A percentile compares a stretch with the other conserved stretches of the same genome.
Conservation (phyloP, 345 rosid genomes). For the Sonneratia alba region DNA sequence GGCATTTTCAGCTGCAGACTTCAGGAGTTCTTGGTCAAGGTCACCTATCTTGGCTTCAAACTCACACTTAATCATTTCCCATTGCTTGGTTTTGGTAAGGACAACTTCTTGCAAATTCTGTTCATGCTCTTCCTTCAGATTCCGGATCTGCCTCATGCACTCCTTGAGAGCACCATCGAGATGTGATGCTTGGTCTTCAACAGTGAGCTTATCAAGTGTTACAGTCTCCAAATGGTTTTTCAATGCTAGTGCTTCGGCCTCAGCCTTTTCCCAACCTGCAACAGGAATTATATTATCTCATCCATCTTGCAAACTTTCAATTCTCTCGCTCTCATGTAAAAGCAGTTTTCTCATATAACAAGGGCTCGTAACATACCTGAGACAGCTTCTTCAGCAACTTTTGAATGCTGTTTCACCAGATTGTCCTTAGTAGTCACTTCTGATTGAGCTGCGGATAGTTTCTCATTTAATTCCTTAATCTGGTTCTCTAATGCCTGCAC, state of each 20-base stretch:
- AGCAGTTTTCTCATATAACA: not conserved
- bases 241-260: slow-evolving; percentile 88
- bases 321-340: not conserved
- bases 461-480: slow-evolving; percentile 57
- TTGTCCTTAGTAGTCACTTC: slow-evolving; percentile 66
- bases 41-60: slow-evolving; percentile 61
- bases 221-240: slow-evolving; percentile 75
- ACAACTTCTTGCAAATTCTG: slow-evolving; percentile 64
- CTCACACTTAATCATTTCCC: slow-evolving; percentile 60
- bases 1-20: slow-evolving; percentile 71
- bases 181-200: slow-evolving; percentile 85
- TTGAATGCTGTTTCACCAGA: slow-evolving; percentile 87
- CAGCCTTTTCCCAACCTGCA: slow-evolving; percentile 99
- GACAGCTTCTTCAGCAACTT: slow-evolving; percentile 99
- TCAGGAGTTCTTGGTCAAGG: slow-evolving; percentile 72
- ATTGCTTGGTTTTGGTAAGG: slow-evolving; percentile 52
- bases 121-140: slow-evolving; percentile 86
- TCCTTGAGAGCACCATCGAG: slow-evolving; percentile 93
- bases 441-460: slow-evolving; percentile 52
- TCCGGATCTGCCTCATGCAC: slow-evolving; percentile 92
- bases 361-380: slow-evolving; percentile 39
- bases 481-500: slow-evolving; percentile 50
- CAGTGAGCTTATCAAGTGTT: slow-evolving; percentile 76
- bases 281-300: not conserved
- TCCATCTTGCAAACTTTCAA: not conserved